Conservation (phyloP, 2,329 filamentous ascomycete species). For the Blastomyces parvus region DNA sequence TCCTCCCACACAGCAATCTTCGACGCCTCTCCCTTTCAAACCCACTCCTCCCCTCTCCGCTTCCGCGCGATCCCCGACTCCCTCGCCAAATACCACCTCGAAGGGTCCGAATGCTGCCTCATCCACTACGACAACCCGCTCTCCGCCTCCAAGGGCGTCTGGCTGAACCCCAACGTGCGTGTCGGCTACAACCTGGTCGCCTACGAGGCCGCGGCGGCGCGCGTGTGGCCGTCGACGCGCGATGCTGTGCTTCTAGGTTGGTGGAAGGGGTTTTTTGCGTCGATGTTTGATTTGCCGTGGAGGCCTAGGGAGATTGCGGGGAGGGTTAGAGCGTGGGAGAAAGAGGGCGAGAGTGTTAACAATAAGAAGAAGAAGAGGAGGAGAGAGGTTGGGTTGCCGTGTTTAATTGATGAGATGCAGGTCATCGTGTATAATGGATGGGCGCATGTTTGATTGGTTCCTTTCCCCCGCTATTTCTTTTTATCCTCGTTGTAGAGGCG, state of each 20-base stretch:
- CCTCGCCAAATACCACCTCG: constrained; percentile 47
- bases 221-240: constrained; percentile 41
- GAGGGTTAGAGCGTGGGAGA: constrained; percentile 33
- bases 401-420: constrained; percentile 54
- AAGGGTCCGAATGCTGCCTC: constrained; percentile 71
- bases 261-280: constrained; percentile 41
- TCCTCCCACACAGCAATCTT: constrained; percentile 10
- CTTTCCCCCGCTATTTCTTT: not conserved
- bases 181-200: constrained; percentile 28
- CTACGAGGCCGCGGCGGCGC: constrained; percentile 39
- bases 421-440: constrained; percentile 49
- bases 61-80: constrained; percentile 57
- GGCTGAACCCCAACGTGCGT: constrained; percentile 33
- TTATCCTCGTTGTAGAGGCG: not conserved
- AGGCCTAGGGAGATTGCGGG: constrained; percentile 23
- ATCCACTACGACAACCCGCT: constrained; percentile 34
- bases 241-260: constrained; percentile 49
- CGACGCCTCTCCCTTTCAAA: constrained; percentile 20
- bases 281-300: constrained; percentile 29
- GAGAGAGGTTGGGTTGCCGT: constrained; percentile 42
- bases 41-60: constrained; percentile 31
- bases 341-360: constrained; percentile 26
- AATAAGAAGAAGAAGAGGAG: constrained; percentile 25
- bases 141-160: constrained; percentile 25
- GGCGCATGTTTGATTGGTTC: constrained; percentile 43